Evolutionary conservation across 148 eudicot genomes (phyloP), one percentile per base, ranked within the genome.

Genomic region (Silene conica): DNA sequence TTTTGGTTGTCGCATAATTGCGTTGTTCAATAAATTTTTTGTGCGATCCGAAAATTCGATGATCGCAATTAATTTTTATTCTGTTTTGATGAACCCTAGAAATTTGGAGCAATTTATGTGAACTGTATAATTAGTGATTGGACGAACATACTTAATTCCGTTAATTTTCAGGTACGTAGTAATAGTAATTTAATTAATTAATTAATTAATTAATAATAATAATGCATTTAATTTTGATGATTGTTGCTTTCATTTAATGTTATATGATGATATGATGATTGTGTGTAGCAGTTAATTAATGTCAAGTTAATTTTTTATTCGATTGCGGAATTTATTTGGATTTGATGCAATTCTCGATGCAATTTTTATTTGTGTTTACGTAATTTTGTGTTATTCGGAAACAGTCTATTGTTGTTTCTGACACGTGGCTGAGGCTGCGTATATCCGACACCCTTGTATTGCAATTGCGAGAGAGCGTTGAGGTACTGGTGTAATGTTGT

Each of bases 61-160:
- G 71, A 79, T 79, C 67, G 61, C 55, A 61, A 15, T 48, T 69
- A 74, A 50, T 54, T 58, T 38, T 31, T 68, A 72, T 78, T 59
- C 43, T 28, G 45, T 6, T 56, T 69, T 74, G 54, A 16, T 54
- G 8, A 74, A 74, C 74, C 70, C 74, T 69, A 69, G 54, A 22
- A 22, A 6, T 61, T 10, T 4, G 31, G 65, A 61, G 15, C 65
- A 61, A 50, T 66, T 55, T 20, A n/a, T 34, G 22, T 38, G 50
- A 65, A 34, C 45, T 64, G 1, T 9, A 31, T 0, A 31, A 7
- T 63, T 16, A 26, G 69, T 64, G 69, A 64, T 64, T 43, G 16
- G 69, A 34, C 4, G n/a, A 16, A 34, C 34, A 31, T 11, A 34
- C 34, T 15, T 11, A n/a, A 18, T 34, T 34, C 46, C 26, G 22